Conservation (phyloP, 2,329 filamentous ascomycete species). For the Colletotrichum musicola region DNA sequence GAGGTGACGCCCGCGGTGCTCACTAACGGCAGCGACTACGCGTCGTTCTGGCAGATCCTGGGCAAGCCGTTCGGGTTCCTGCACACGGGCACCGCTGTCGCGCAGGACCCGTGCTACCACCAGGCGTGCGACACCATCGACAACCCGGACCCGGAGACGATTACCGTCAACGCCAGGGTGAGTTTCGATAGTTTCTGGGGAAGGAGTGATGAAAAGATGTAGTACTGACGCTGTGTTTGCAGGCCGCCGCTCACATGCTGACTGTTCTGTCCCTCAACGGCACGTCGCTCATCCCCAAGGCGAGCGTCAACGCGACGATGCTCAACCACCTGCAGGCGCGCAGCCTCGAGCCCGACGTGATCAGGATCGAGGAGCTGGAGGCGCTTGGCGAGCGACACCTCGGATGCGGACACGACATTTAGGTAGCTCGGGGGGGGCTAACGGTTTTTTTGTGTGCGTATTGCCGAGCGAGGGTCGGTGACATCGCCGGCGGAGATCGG, state of each 20-base stretch:
- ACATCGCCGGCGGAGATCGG: too few relatives aligned
- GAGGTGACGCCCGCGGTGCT: constrained; percentile 45
- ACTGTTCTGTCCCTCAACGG: constrained; percentile 48
- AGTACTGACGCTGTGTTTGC: background rate
- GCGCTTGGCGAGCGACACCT: constrained; percentile 51
- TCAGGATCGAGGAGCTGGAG: constrained; percentile 48
- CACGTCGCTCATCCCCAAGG: constrained; percentile 48
- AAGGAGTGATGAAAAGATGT: too few relatives aligned
- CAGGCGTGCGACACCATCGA: constrained; percentile 56
- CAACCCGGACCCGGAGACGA: constrained; percentile 53
- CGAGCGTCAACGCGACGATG: constrained; percentile 43
- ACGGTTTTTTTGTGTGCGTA: background rate
- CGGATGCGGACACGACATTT: constrained; percentile 50
- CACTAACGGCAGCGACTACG: constrained; percentile 70
- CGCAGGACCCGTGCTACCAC: constrained; percentile 52
- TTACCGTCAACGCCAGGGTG: constrained; percentile 49
- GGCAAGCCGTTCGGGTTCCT: constrained; percentile 67
- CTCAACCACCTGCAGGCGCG: constrained; percentile 40
- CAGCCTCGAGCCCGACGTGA: constrained; percentile 38
- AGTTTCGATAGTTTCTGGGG: rapidly evolving
- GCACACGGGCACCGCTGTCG: constrained; percentile 70
- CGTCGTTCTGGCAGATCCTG: constrained; percentile 68
- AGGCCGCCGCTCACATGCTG: constrained; percentile 50
- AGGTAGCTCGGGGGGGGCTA: background rate
- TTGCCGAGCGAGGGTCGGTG: too few relatives aligned